Percentiles rank a stretch among this genome's conserved stretches.
Conservation (phyloP, 306 rosid genomes). For the Sindora glabra region DNA sequence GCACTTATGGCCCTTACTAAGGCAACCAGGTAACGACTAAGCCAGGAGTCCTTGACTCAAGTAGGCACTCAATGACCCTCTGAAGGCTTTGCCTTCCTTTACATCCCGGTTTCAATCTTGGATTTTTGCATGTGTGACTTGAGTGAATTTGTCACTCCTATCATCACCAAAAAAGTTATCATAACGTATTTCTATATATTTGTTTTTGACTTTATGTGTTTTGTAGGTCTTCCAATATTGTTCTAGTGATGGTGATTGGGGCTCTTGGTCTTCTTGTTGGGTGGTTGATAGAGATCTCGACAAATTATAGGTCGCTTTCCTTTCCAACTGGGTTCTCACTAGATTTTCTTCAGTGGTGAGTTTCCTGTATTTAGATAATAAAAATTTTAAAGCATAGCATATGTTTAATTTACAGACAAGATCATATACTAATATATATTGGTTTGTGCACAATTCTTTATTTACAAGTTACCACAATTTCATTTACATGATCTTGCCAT, state of each 20-base stretch:
- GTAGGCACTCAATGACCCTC: too few species aligned
- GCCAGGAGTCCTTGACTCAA: background rate
- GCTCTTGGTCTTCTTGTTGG: constrained; percentile 37
- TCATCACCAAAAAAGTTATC: too few species aligned
- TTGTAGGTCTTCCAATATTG: constrained; percentile 25
- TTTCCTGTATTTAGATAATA: background rate
- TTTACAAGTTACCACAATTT: too few species aligned
- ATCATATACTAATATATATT: too few species aligned
- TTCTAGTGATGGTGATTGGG: constrained; percentile 31
- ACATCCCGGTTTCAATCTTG: too few species aligned
- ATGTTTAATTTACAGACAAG: background rate
- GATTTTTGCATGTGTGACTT: too few species aligned
- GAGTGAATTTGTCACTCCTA: too few species aligned
- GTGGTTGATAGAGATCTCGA: constrained; percentile 44
- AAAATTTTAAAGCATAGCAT: background rate
- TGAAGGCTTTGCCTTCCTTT: too few species aligned
- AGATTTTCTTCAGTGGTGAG: constrained; percentile 27
- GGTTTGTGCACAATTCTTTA: too few species aligned
- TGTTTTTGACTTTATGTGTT: too few species aligned
- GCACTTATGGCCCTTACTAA: constrained; percentile 80
- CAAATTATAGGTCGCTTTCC: constrained; percentile 32
- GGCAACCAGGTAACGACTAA: constrained; percentile 71
- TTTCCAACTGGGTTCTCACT: constrained; percentile 20
- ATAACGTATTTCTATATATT: too few species aligned
- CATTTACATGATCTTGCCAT: too few species aligned